Evolutionary conservation across 1,284 basidiomycete genomes (phyloP).

Genomic region (Kwoniella shivajii): DNA sequence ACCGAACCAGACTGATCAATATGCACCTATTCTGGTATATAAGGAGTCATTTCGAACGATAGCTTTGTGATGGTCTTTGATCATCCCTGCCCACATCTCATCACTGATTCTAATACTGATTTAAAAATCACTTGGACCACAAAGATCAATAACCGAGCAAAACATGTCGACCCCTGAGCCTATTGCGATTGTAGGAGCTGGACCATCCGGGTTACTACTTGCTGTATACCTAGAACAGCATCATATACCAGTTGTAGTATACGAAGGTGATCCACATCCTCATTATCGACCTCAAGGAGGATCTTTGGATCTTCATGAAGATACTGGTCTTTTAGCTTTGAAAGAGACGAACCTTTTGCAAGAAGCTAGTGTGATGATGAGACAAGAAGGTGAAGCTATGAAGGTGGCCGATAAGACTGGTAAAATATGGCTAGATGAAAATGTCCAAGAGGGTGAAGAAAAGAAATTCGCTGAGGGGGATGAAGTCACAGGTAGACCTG

Average conservation of each 20-base stretch:
- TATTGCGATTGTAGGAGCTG: conserved; percentile 49
- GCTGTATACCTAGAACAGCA: conserved; percentile 51
- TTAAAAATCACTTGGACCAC: too few relatives aligned
- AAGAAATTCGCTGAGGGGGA: neutral
- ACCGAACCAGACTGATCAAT: too few relatives aligned
- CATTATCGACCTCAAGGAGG: conserved; percentile 53
- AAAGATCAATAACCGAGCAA: too few relatives aligned
- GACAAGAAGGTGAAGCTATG: conserved; percentile 21
- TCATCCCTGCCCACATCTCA: too few relatives aligned
- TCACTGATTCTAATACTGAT: too few relatives aligned
- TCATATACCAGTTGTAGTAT: conserved; percentile 45
- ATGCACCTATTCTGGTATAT: too few relatives aligned
- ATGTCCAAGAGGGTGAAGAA: neutral
- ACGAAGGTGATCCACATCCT: conserved; percentile 49
- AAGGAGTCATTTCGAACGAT: too few relatives aligned
- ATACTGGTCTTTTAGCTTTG: conserved; percentile 46
- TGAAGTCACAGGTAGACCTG: conserved; percentile 22
- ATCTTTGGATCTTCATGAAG: conserved; percentile 54
- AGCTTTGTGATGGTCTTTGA: too few relatives aligned
- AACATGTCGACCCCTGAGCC: conserved; percentile 2
- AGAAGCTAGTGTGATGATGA: conserved; percentile 20
- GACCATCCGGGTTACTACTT: conserved; percentile 54
- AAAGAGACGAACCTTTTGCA: conserved; percentile 44
- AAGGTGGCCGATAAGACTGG: conserved; percentile 20
- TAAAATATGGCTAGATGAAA: conserved; percentile 23